A percentile compares a stretch with the other conserved stretches of the same genome.
phyloP scores from a whole-genome alignment of 2,329 filamentous ascomycete species.

The Colletotrichum sublineola region DNA sequence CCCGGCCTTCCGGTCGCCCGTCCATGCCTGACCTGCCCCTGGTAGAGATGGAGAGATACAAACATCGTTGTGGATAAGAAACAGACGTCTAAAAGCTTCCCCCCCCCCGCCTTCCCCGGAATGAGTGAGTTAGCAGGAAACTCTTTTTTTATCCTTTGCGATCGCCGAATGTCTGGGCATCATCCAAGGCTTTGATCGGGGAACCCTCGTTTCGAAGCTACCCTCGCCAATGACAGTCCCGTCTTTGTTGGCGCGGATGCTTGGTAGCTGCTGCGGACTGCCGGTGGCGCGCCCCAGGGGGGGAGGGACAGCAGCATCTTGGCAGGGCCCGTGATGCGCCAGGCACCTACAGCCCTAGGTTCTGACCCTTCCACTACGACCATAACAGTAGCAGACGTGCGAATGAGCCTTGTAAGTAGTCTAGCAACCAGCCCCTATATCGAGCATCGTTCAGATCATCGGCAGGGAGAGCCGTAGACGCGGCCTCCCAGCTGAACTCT shows the following conservation, averaged over 20 bases:
- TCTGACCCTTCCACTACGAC: neutral
- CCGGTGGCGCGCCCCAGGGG: constrained; percentile 30
- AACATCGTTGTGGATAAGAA: neutral
- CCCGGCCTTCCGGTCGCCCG: constrained; percentile 34
- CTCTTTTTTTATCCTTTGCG: neutral
- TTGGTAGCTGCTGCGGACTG: constrained; percentile 4
- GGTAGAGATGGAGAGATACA: neutral
- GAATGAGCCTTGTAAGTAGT: neutral
- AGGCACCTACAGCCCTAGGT: constrained; percentile 6
- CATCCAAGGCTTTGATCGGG: neutral
- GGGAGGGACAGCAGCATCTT: constrained; percentile 4
- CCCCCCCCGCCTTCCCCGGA: neutral
- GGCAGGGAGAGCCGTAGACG: neutral
- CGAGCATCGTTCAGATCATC: neutral
- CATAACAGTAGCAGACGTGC: neutral
- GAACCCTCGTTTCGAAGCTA: neutral
- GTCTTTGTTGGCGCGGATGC: constrained; percentile 16
- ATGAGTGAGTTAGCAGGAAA: constrained; percentile 6
- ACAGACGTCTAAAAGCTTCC: neutral
- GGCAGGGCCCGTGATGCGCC: constrained; percentile 25
- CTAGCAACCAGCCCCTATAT: neutral
- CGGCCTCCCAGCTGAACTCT: constrained; percentile 3
- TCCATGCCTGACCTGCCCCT: constrained; percentile 29
- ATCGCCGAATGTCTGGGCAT: no score
- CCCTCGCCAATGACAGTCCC: constrained; percentile 5